These are phyloP conservation scores for Niveomyces coronatus DNA, from an alignment of 2,329 filamentous ascomycete genomes.

Conservation along the genomic window DNA sequence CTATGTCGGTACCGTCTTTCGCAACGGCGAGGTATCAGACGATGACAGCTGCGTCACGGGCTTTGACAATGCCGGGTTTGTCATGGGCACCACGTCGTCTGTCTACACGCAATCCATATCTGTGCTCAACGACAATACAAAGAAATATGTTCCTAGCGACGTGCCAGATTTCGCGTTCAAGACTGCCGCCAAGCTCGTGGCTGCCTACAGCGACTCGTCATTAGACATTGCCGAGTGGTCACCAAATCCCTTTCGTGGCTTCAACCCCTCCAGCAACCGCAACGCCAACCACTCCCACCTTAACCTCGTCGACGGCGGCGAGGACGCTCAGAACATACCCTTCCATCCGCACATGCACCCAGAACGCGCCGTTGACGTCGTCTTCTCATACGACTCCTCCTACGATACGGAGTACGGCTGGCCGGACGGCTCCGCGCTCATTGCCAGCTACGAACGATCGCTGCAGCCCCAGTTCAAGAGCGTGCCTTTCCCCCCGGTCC, in stretches of 20 bases:
- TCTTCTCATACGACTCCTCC: conserved; percentile 71
- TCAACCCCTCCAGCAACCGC: conserved; percentile 47
- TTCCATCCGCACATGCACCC: conserved; percentile 69
- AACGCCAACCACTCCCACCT: conserved; percentile 44
- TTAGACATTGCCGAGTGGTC: conserved; percentile 62
- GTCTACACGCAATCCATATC: conserved; percentile 75
- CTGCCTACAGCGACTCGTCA: conserved; percentile 43
- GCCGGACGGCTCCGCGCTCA: conserved; percentile 67
- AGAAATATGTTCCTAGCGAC: conserved; percentile 18
- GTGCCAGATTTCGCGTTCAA: conserved; percentile 39
- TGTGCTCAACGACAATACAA: conserved; percentile 33
- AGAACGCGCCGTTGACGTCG: conserved; percentile 61
- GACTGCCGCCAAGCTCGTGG: conserved; percentile 42
- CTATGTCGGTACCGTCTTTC: conserved; percentile 66
- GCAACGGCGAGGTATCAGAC: conserved; percentile 44
- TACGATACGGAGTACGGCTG: conserved; percentile 60
- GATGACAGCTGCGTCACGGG: conserved; percentile 58
- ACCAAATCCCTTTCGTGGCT: conserved; percentile 68
- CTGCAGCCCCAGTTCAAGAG: conserved; percentile 41
- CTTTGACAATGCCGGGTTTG: conserved; percentile 71
- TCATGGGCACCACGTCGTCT: conserved; percentile 78
- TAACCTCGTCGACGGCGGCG: conserved; percentile 68
- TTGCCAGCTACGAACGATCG: conserved; percentile 64
- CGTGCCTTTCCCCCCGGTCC: conserved; percentile 61
- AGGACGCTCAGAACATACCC: conserved; percentile 71